Conservation (phyloP, 768 basidiomycete species). For the Suillus variegatus region DNA sequence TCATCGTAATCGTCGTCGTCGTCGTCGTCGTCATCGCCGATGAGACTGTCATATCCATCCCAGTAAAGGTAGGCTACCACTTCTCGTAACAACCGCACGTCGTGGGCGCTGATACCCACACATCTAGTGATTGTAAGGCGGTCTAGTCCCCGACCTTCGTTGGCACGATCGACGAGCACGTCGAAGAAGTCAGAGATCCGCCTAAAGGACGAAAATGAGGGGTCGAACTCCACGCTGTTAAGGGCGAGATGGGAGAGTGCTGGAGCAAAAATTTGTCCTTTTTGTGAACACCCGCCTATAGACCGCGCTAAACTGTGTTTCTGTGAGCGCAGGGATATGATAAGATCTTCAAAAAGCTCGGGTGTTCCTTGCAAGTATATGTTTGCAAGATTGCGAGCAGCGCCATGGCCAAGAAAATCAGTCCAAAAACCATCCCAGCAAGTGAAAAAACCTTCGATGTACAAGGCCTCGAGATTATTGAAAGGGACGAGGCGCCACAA, state of each 20-base stretch:
- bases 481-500: not conserved
- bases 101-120: not conserved
- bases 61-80: constrained; percentile 3
- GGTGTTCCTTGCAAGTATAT: not conserved
- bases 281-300: not conserved
- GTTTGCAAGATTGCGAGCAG: not conserved
- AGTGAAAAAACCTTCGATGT: not conserved
- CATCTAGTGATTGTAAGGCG: not conserved
- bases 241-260: constrained; percentile 2
- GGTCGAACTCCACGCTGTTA: not conserved
- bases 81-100: constrained; percentile 6
- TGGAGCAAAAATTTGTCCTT: not conserved
- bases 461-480: not conserved
- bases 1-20: too few species aligned
- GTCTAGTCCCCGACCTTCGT: constrained; percentile 4
- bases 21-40: too few species aligned
- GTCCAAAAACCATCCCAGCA: constrained; percentile 1
- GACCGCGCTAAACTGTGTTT: not conserved
- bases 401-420: not conserved
- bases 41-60: too few species aligned
- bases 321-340: not conserved
- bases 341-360: not conserved
- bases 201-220: not conserved
- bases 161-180: constrained; percentile 9
- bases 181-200: not conserved